Percentiles rank a stretch among this genome's conserved stretches.
Evolutionary conservation across 208 protist genomes (phyloP).

Genomic region (Balamuthia mandrillaris): DNA sequence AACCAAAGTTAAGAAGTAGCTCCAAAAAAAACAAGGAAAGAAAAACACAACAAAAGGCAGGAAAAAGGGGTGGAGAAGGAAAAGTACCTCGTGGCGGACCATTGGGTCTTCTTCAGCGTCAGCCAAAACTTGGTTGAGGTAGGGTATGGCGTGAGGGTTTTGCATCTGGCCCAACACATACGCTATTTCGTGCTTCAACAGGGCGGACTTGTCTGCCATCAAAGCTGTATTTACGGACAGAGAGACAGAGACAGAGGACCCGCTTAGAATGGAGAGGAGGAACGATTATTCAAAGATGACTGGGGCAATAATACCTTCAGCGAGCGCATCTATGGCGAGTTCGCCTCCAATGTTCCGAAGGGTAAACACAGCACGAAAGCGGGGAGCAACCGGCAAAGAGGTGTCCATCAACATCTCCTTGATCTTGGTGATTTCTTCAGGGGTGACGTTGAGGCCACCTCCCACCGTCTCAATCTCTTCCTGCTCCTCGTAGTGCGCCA

Average conservation of each 20-base stretch:
- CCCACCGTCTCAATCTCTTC: too few relatives aligned
- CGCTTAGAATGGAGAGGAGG: background rate
- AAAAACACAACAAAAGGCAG: background rate
- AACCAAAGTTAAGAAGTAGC: background rate
- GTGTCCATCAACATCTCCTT: background rate
- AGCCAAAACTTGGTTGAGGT: conserved; percentile 76
- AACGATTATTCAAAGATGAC: background rate
- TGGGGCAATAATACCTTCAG: background rate
- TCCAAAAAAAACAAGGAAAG: background rate
- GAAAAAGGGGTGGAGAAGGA: background rate
- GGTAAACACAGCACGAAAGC: conserved; percentile 68
- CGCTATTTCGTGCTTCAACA: conserved; percentile 94
- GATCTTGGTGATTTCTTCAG: background rate
- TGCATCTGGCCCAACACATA: conserved; percentile 95
- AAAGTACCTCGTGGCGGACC: conserved; percentile 81
- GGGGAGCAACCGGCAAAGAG: conserved; percentile 49
- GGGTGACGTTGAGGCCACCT: background rate
- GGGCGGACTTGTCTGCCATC: conserved; percentile 76
- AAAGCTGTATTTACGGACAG: background rate
- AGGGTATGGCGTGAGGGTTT: conserved; percentile 71
- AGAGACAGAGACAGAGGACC: background rate
- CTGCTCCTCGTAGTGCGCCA: too few relatives aligned
- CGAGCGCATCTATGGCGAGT: conserved; percentile 43
- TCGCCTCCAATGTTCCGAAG: conserved; percentile 59
- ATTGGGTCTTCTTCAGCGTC: conserved; percentile 83